Percentiles rank a stretch among this genome's conserved stretches.
Conservation (phyloP, 2,329 filamentous ascomycete species). For the Neofusicoccum ribis region DNA sequence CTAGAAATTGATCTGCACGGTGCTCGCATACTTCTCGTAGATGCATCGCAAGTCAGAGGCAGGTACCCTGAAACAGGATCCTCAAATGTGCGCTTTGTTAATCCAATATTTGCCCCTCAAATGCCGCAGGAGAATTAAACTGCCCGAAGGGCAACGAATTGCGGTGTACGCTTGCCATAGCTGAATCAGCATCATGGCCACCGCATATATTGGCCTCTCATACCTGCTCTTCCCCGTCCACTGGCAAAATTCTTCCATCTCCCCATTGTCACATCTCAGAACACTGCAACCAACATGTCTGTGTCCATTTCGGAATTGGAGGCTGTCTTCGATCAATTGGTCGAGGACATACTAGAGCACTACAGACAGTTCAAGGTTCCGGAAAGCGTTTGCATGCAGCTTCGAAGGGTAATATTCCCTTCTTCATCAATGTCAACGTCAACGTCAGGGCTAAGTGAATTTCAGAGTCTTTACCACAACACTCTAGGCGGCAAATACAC, state of each 20-base stretch:
- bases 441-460: background rate
- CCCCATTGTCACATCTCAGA: too few relatives aligned
- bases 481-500: constrained; percentile 95
- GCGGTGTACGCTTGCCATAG: background rate
- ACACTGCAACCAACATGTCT: constrained; percentile 52
- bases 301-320: constrained; percentile 86
- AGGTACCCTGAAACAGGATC: too few relatives aligned
- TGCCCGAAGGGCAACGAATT: background rate
- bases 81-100: too few relatives aligned
- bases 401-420: constrained; percentile 64
- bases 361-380: constrained; percentile 82
- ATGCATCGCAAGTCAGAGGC: too few relatives aligned
- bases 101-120: background rate
- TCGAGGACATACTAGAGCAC: constrained; percentile 77
- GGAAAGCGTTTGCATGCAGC: constrained; percentile 78
- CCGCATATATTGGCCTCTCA: background rate
- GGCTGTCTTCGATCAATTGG: constrained; percentile 80
- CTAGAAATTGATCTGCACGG: too few relatives aligned
- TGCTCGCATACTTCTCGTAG: too few relatives aligned
- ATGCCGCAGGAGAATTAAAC: background rate
- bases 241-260: background rate
- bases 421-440: constrained; percentile 19
- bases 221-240: background rate
- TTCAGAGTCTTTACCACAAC: constrained; percentile 79
- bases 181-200: background rate